Evolutionary conservation across 108 stramenopile genomes (phyloP).

Genomic region (Cyclotella choctawhatcheeana): DNA sequence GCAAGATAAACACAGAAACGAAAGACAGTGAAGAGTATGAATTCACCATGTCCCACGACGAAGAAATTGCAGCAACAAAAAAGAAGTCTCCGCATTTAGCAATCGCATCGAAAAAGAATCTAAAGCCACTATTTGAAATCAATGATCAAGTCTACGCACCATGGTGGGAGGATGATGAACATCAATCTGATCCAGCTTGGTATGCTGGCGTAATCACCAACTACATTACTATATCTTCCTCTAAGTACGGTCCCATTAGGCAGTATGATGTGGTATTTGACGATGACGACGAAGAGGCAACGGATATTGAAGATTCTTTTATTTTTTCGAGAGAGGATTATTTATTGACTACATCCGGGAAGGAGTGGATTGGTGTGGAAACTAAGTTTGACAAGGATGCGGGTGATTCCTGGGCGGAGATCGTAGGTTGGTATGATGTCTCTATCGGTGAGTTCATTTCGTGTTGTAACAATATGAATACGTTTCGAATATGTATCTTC

Average conservation of each 20-base stretch:
- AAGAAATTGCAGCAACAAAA: background rate
- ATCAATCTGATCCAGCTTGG: background rate
- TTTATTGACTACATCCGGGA: background rate
- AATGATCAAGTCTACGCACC: background rate
- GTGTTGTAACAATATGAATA: too few relatives aligned
- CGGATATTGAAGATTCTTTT: background rate
- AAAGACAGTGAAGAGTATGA: background rate
- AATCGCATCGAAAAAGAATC: slow-evolving; percentile 3
- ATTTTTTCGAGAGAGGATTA: background rate
- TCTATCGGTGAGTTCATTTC: slow-evolving; percentile 4
- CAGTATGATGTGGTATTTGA: slow-evolving; percentile 1
- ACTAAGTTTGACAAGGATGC: slow-evolving; percentile 3
- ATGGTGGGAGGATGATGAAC: background rate
- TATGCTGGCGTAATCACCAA: background rate
- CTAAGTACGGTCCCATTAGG: background rate
- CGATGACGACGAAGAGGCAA: background rate
- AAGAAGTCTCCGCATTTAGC: background rate
- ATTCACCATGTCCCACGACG: background rate
- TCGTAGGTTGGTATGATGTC: slow-evolving; percentile 15
- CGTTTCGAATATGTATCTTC: background rate
- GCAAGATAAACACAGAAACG: background rate
- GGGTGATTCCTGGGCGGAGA: slow-evolving; percentile 1
- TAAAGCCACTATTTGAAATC: background rate
- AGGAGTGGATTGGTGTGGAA: background rate
- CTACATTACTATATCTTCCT: background rate